Base-by-base conservation (phyloP, 2,329 filamentous ascomycete genomes). In the Hansfordia pulvinata region DNA sequence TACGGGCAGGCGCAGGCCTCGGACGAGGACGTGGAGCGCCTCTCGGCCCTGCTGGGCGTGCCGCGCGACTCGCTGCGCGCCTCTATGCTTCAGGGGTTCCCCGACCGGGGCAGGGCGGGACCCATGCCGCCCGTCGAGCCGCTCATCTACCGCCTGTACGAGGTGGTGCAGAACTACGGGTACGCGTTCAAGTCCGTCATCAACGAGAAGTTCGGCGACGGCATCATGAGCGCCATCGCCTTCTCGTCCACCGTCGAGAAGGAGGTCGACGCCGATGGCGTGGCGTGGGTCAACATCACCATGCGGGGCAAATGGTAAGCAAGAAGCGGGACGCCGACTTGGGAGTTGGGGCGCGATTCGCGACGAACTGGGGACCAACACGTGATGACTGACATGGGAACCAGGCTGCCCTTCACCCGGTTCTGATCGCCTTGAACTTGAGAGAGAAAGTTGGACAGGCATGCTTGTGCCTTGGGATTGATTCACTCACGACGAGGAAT, bases 81-180 rank as follows among this genome's bases (percentile, higher is more conserved):
- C 4, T 69, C 82, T 41, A 61, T 90, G 35, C 60, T 62, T 18
- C 16, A 6, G 4, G 78, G 73, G 0, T 86, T 81, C 44, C 86
- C 85, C 0, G 82, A 93, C 50, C 70, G 86, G 3, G 86, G 86
- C 18, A 64, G 74, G 28, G 69, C 76, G 0, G 71, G 83, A 2
- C 78, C 84, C 30, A 86, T 90, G 81, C 83, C 82, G 1, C 82
- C 82, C 1, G 75, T 70, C 32, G 84, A 93, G 49, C 84, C 84
- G 4, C 55, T 92, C 39, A 86, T 94, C 46, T 96, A 96, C 53
- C 65, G 88, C 3, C 52, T 94, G 32, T 94, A 84, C 51, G 88
- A 96, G 63, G 80, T 94, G 47, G 77, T 96, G 35, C 86, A 94
- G 59, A 96, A 93, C 52, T 94, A 94, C 46, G 88, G 88, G 2